Evolutionary conservation across 2,329 filamentous ascomycete genomes (phyloP), one percentile per base, ranked within the genome.

Genomic region (Hysterium pulicare): DNA sequence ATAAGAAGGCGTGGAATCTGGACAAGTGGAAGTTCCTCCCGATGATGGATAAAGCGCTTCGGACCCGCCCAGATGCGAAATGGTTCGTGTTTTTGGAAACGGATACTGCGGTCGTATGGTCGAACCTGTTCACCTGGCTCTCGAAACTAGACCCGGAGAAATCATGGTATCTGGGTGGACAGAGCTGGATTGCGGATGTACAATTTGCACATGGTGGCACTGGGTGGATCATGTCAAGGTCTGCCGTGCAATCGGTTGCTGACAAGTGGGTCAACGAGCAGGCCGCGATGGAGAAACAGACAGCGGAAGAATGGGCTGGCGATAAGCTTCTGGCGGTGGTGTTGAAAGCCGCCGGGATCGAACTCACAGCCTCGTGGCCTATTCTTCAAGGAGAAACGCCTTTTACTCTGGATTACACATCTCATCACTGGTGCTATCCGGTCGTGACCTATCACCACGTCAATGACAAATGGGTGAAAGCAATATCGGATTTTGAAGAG

Each of bases 1-100:
- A 45, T 3, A 19, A 30, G 3, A 43, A 42, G 9, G 30, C 39
- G 20, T 61, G 61, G 55, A 47, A 48, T 26, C 53, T 64, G 9
- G 63, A 65, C 37, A 61, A 58, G 30, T 67, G 55, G 46, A 65
- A 65, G 33, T 61, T 63, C 33, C 23, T 65, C 13, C 64, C 62
- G 7, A 55, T 62, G 45, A 36, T 65, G 13, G 49, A 60, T 15
- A 46, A 53, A 20, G 54, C 59, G 4, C 42, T 59, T 7, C 41
- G 47, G 4, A 42, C 60, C 38, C 50, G 58, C 28, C 70, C 71
- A 2, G 55, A 75, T 20, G 71, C 72, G 21, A 76, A 76, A 40
- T 81, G 77, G 77, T 81, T 70, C 47, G 64, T 80, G 40, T 81
- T 81, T 57, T 71, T 79, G 45, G 78, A 81, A 51, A 70, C 73